These are phyloP conservation scores for Penicillium janthinellum DNA, from an alignment of 2,329 filamentous ascomycete genomes.

Conservation along the genomic window DNA sequence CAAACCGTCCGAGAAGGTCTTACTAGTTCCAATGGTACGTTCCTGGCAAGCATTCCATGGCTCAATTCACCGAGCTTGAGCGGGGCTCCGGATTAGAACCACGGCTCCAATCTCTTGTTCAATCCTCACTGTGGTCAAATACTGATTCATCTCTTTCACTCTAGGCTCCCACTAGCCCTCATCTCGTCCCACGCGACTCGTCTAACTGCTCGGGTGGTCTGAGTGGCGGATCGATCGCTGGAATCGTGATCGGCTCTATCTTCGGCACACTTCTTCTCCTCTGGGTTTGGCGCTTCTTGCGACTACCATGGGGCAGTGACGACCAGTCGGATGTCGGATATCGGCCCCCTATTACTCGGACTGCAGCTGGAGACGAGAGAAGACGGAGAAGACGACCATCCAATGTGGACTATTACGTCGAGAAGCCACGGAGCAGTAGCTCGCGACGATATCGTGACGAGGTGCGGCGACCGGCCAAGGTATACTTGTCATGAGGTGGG, in stretches of 20 bases:
- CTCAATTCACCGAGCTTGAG: neutral
- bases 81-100: slow-evolving; percentile 8
- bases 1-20: neutral
- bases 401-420: slow-evolving; percentile 36
- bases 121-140: neutral
- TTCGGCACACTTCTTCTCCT: slow-evolving; percentile 39
- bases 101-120: slow-evolving; percentile 3
- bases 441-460: slow-evolving; percentile 30
- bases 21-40: slow-evolving; percentile 11
- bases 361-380: slow-evolving; percentile 19
- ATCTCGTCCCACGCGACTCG: slow-evolving; percentile 28
- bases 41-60: slow-evolving; percentile 4
- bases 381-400: slow-evolving; percentile 29
- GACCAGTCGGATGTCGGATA: slow-evolving; percentile 30
- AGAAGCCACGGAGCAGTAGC: slow-evolving; percentile 30
- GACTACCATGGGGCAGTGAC: slow-evolving; percentile 23
- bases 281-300: slow-evolving; percentile 39
- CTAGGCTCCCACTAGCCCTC: slow-evolving; percentile 23
- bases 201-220: slow-evolving; percentile 34
- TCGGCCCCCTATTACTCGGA: slow-evolving; percentile 21
- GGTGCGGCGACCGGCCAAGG: slow-evolving; percentile 39
- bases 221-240: slow-evolving; percentile 41
- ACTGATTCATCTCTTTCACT: neutral
- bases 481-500: slow-evolving; percentile 30
- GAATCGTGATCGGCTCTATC: slow-evolving; percentile 45